These are phyloP conservation scores for Chaetoscypha palmicola DNA, from an alignment of 2,329 filamentous ascomycete genomes.

Conservation along the genomic window DNA sequence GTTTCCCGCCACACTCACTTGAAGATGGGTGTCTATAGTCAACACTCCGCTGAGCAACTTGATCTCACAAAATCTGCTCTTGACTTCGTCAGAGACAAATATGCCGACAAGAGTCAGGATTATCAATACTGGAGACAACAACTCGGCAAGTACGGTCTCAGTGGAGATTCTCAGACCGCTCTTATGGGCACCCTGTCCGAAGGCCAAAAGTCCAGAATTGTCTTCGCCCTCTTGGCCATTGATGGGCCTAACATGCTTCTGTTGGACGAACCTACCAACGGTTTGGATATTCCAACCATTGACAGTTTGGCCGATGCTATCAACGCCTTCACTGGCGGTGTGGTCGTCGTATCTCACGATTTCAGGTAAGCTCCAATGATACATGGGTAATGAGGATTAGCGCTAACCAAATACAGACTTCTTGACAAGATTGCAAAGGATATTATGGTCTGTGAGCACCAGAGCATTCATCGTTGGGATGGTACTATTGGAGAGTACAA, in stretches of 20 bases:
- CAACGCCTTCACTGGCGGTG: conserved; percentile 88
- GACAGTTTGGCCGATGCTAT: conserved; percentile 97
- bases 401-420: conserved; percentile 52
- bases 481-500: conserved; percentile 93
- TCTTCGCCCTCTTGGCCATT: conserved; percentile 92
- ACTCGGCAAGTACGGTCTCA: conserved; percentile 88
- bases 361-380: conserved; percentile 68
- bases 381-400: neutral
- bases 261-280: conserved; percentile 98
- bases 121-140: conserved; percentile 99
- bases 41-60: conserved; percentile 97
- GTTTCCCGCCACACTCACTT: conserved; percentile 94
- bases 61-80: conserved; percentile 96
- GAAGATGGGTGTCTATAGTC: conserved; percentile 96
- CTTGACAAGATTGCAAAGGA: conserved; percentile 99
- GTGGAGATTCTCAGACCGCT: conserved; percentile 88
- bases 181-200: conserved; percentile 97
- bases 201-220: conserved; percentile 95
- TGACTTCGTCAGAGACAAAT: conserved; percentile 97
- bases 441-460: conserved; percentile 98
- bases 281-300: conserved; percentile 97
- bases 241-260: conserved; percentile 96
- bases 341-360: conserved; percentile 96
- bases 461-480: conserved; percentile 84
- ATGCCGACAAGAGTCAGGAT: conserved; percentile 80